Evolutionary conservation across 371 early-diverging fungal species (phyloP).

Genomic region (Zancudomyces culisetae): DNA sequence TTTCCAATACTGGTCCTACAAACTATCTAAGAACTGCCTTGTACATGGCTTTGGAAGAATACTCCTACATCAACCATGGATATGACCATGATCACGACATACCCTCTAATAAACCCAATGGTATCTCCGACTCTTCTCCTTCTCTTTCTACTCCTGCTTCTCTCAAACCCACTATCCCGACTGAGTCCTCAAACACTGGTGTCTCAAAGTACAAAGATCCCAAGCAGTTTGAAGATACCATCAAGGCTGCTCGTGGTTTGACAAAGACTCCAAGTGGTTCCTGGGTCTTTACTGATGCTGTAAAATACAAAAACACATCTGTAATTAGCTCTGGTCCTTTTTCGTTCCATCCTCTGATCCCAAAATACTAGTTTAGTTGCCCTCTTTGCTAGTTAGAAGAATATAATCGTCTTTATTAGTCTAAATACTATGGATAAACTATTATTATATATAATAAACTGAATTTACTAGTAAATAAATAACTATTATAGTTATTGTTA

Average conservation of each 20-base stretch:
- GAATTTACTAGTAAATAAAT: no score
- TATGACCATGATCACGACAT: no score
- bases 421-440: no score
- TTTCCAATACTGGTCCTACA: background rate
- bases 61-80: no score
- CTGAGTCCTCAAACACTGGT: background rate
- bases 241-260: background rate
- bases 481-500: no score
- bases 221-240: background rate
- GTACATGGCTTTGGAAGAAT: constrained; percentile 11
- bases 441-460: no score
- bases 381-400: no score
- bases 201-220: background rate
- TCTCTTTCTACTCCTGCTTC: background rate
- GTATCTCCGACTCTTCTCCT: no score
- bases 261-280: background rate
- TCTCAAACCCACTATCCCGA: background rate
- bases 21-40: constrained; percentile 18
- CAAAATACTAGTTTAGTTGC: constrained; percentile 1
- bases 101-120: background rate
- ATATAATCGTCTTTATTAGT: no score
- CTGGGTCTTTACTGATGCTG: constrained; percentile 3
- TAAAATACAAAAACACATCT: constrained; percentile 1
- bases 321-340: background rate
- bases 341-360: background rate